phyloP scores from a whole-genome alignment of 2,329 filamentous ascomycete species.

The Penicillium rolfsii region DNA sequence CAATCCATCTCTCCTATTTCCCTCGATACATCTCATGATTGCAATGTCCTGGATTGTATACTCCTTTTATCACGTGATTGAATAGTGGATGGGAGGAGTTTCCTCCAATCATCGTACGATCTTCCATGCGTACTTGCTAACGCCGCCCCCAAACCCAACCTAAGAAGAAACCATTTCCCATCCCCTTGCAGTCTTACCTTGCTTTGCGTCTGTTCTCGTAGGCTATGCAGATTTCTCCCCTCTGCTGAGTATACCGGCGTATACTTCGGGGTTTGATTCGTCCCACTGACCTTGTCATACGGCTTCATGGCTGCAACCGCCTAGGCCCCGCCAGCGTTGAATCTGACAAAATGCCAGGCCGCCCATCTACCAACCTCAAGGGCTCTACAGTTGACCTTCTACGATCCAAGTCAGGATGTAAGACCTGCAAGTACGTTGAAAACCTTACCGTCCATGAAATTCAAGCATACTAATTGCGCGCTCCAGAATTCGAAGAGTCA shows the following conservation, averaged over 20 bases:
- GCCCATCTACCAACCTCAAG: not conserved
- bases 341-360: not conserved
- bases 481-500: conserved; percentile 37
- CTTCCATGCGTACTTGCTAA: conserved; percentile 2
- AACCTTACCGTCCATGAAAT: not conserved
- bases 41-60: not conserved
- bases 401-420: conserved; percentile 34
- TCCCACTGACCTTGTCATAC: not conserved
- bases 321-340: not conserved
- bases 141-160: not conserved
- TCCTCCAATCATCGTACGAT: not conserved
- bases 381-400: conserved; percentile 10
- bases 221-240: not conserved
- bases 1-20: too few species aligned
- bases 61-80: not conserved
- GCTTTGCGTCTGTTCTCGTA: not conserved
- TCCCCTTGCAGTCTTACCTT: not conserved
- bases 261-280: not conserved
- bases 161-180: not conserved
- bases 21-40: not conserved
- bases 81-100: not conserved
- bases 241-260: not conserved
- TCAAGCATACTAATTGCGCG: conserved; percentile 6
- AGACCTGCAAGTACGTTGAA: conserved; percentile 37
- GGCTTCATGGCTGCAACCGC: conserved; percentile 1